Evolutionary conservation across 768 basidiomycete species (phyloP).

Genomic region (Rhizopogon vulgaris): DNA sequence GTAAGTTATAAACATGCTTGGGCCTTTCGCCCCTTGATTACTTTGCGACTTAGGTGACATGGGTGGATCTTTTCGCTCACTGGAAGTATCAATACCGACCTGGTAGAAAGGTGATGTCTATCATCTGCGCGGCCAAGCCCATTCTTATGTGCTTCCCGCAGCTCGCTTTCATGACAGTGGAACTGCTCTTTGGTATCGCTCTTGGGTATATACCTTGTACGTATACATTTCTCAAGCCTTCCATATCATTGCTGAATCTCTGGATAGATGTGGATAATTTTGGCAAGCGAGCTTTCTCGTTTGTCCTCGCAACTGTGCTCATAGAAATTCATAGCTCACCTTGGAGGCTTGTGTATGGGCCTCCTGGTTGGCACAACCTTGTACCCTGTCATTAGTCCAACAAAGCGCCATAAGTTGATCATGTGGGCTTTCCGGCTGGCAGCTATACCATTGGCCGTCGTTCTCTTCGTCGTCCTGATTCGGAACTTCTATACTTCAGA

Average conservation of each 20-base stretch:
- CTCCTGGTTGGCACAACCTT: conserved; percentile 78
- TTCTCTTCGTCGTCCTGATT: conserved; percentile 77
- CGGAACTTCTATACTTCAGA: conserved; percentile 89
- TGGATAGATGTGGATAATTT: conserved; percentile 83
- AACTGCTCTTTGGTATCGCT: conserved; percentile 80
- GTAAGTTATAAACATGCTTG: conserved; percentile 32
- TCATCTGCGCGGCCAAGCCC: not conserved
- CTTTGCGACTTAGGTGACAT: conserved; percentile 45
- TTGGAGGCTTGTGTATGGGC: conserved; percentile 83
- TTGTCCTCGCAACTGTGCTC: not conserved
- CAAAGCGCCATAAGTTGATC: conserved; percentile 64
- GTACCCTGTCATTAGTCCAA: conserved; percentile 83
- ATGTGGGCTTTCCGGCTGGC: conserved; percentile 69
- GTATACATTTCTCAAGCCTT: conserved; percentile 17
- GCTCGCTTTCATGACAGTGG: conserved; percentile 81
- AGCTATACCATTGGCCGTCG: conserved; percentile 68
- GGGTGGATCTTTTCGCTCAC: conserved; percentile 88
- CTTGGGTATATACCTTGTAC: conserved; percentile 80
- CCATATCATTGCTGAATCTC: conserved; percentile 10
- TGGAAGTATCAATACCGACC: conserved; percentile 89
- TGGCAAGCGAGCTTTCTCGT: conserved; percentile 34
- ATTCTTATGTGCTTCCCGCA: conserved; percentile 22
- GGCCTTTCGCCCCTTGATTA: not conserved
- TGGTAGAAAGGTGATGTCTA: conserved; percentile 54
- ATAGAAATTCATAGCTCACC: conserved; percentile 48